These are phyloP conservation scores for Ceratocystis cubensis DNA, from an alignment of 2,329 filamentous ascomycete genomes.

Conservation along the genomic window DNA sequence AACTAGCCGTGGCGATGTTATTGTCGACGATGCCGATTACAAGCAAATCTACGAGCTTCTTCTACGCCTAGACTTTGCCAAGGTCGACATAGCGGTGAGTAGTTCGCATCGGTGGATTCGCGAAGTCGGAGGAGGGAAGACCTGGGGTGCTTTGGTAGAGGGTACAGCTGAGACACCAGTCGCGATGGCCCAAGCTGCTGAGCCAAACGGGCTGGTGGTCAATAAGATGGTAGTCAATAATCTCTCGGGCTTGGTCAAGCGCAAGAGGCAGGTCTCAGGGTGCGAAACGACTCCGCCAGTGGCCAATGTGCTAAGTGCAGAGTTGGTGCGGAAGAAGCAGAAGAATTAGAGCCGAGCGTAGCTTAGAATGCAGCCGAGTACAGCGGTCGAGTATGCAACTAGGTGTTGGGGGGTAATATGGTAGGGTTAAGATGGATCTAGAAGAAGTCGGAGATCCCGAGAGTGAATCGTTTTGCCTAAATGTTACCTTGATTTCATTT, in stretches of 20 bases:
- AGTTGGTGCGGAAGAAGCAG: constrained; percentile 45
- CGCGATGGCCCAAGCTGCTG: constrained; percentile 9
- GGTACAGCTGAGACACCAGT: constrained; percentile 18
- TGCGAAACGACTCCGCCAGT: constrained; percentile 20
- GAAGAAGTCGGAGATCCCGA: not conserved
- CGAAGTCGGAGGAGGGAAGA: constrained; percentile 40
- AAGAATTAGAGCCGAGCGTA: constrained; percentile 29
- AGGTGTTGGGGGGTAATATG: not conserved
- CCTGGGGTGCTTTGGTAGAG: constrained; percentile 14
- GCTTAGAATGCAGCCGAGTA: not conserved
- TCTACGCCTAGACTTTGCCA: constrained; percentile 61
- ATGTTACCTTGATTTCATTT: not conserved
- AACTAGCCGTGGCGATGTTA: constrained; percentile 47
- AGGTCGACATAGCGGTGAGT: constrained; percentile 45
- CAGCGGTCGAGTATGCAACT: not conserved
- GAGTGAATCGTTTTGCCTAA: not conserved
- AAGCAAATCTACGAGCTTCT: constrained; percentile 56
- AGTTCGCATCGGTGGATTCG: constrained; percentile 60
- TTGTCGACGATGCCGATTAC: constrained; percentile 53
- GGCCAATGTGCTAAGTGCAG: constrained; percentile 38
- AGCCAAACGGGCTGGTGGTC: constrained; percentile 6
- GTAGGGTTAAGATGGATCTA: not conserved
- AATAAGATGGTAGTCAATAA: constrained; percentile 32
- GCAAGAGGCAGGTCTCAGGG: constrained; percentile 28
- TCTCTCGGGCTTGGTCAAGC: constrained; percentile 37